Conservation (phyloP, 306 rosid species). For the Sesbania bispinosa region DNA sequence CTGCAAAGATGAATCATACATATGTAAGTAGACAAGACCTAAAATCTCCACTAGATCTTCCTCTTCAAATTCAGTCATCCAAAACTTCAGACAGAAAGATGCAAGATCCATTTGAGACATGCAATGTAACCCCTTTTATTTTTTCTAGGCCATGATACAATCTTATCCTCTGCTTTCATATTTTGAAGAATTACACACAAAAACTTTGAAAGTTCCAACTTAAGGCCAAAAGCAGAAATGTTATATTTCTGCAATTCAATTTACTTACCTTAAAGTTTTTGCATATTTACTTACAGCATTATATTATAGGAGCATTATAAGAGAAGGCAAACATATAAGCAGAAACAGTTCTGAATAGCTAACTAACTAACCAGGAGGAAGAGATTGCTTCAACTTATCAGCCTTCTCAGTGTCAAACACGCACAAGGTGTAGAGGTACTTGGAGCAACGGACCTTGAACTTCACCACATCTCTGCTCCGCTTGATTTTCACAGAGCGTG, state of each 20-base stretch:
- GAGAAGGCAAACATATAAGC: neutral
- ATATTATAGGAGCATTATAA: neutral
- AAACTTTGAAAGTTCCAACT: neutral
- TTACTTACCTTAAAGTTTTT: neutral
- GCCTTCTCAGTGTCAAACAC: conserved; percentile 85
- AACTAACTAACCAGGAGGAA: conserved; percentile 88
- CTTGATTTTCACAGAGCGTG: conserved; percentile 82
- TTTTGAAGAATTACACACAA: neutral
- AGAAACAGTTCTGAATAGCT: conserved; percentile 17
- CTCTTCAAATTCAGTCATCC: neutral
- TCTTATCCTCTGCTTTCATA: neutral
- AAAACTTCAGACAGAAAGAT: neutral
- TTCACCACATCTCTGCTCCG: conserved; percentile 74
- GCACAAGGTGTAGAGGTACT: conserved; percentile 82
- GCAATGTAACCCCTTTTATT: neutral
- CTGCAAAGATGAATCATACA: conserved; percentile 34
- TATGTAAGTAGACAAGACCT: neutral
- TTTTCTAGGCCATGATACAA: neutral
- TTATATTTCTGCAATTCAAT: neutral
- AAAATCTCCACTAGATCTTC: neutral
- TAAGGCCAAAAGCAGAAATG: neutral
- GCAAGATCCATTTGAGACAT: neutral
- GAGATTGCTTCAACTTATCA: conserved; percentile 92
- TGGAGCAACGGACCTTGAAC: conserved; percentile 96
- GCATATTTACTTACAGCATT: neutral